Conservation (phyloP, 2,329 filamentous ascomycete genomes). For the Fusarium tricinctum region DNA sequence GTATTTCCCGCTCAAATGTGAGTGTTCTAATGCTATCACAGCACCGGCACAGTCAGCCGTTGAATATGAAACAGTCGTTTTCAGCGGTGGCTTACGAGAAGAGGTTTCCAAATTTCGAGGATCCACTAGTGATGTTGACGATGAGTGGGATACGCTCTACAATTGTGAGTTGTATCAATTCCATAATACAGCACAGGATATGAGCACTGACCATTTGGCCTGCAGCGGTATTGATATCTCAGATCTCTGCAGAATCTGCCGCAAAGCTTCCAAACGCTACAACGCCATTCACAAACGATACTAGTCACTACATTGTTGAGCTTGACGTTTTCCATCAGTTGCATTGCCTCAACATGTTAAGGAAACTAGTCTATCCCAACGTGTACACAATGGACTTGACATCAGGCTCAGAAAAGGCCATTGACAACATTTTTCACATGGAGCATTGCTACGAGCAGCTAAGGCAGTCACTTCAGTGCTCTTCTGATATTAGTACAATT, state of each 20-base stretch:
- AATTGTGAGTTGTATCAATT: neutral
- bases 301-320: conserved; percentile 15
- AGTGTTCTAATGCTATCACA: neutral
- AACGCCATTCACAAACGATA: conserved; percentile 20
- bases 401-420: conserved; percentile 10
- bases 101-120: conserved; percentile 11
- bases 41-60: conserved; percentile 7
- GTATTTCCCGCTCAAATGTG: fast-evolving
- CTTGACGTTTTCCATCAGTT: conserved; percentile 19
- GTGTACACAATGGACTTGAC: conserved; percentile 14
- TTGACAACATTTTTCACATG: conserved; percentile 19
- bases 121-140: conserved; percentile 11
- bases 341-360: conserved; percentile 15
- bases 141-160: conserved; percentile 10
- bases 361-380: conserved; percentile 10
- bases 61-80: conserved; percentile 13
- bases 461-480: conserved; percentile 16
- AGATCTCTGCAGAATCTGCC: conserved; percentile 4
- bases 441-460: conserved; percentile 21
- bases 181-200: too few relatives aligned
- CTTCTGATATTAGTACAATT: conserved; percentile 10
- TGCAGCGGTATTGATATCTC: conserved; percentile 9
- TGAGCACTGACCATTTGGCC: neutral
- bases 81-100: conserved; percentile 10
- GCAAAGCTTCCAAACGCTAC: conserved; percentile 12